Evolutionary conservation across 768 basidiomycete species (phyloP).

Genomic region (Pleurotus ostreatus): DNA sequence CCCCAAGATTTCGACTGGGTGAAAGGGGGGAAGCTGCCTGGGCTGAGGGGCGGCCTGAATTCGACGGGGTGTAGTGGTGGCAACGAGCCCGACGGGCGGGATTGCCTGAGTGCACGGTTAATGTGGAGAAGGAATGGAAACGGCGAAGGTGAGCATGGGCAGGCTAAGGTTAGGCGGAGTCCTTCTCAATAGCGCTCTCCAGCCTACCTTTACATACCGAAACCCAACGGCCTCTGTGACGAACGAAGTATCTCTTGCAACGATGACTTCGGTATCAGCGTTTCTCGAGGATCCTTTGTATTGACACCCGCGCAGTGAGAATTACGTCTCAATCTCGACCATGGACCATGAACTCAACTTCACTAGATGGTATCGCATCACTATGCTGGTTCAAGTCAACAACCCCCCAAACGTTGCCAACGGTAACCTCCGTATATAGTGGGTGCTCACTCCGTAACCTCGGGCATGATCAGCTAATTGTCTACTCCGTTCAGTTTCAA

Average conservation of each 20-base stretch:
- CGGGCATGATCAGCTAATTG: not conserved
- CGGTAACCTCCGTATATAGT: constrained; percentile 71
- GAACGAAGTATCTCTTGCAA: constrained; percentile 60
- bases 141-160: constrained; percentile 58
- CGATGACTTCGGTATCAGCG: constrained; percentile 71
- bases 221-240: constrained; percentile 55
- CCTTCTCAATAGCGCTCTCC: constrained; percentile 8
- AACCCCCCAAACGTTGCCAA: constrained; percentile 64
- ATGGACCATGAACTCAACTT: too few species aligned
- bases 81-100: constrained; percentile 51
- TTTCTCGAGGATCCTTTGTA: constrained; percentile 61
- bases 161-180: not conserved
- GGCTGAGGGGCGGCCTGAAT: constrained; percentile 64
- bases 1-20: constrained; percentile 64
- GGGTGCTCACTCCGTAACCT: constrained; percentile 22
- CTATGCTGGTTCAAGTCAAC: constrained; percentile 79
- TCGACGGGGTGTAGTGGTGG: constrained; percentile 70
- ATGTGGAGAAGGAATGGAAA: constrained; percentile 70
- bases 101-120: constrained; percentile 70
- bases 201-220: constrained; percentile 84
- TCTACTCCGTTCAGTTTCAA: constrained; percentile 49
- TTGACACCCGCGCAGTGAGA: constrained; percentile 64
- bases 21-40: constrained; percentile 75
- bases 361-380: constrained; percentile 62
- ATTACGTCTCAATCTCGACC: too few species aligned